Base-by-base conservation (phyloP, 2,329 filamentous ascomycete species). In the Colletotrichum chlorophyti region DNA sequence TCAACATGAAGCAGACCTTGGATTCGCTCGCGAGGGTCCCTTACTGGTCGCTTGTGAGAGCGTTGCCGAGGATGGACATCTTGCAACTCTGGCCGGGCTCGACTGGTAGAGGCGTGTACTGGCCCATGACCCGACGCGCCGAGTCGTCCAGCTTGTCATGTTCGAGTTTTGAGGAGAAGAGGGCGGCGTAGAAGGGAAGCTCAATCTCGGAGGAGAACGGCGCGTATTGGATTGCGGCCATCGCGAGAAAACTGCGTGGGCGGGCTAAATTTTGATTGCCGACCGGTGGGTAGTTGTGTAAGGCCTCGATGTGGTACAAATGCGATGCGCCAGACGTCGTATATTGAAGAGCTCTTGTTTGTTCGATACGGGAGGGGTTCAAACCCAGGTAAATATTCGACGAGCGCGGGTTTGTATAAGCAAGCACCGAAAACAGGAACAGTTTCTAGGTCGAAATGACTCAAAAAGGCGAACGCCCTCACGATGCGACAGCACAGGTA, bases 141-240 rank as follows among this genome's bases (percentile, higher is more conserved):
- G 93, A 96, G 74, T 96, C 94, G 77, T 97, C 91, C 48, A 99
- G 91, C 76, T 93, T 97, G 78, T 97, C 95, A 83, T 96, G 89
- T 73, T 98, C 93, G 71, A 99, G 92, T 77, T 99, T 99, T 65
- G 90, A 90, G 6, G 89, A 87, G 59, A 96, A 95, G n/a, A 99
- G 85, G 5, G 92, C 89, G 41, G 91, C 90, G 72, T 97, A 99
- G 76, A 99, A 99, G 40, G 93, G 91, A 38, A 98, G 83, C 72
- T 99, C 95, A 70, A 98, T 93, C 76, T 97, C 92, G 45, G 94
- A 97, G 35, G 89, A 86, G 80, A 97, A 98, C 1, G 94, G 89
- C 60, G 92, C 91, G 75, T 93, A 99, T 78, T 84, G 83, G 48
- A 86, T 73, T 26, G 75, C 67, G 49, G 83, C 68, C 77, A 86